Evolutionary conservation across 2,329 filamentous ascomycete species (phyloP), one percentile per base, ranked within the genome.

Genomic region (Ceratocystis albifundus): DNA sequence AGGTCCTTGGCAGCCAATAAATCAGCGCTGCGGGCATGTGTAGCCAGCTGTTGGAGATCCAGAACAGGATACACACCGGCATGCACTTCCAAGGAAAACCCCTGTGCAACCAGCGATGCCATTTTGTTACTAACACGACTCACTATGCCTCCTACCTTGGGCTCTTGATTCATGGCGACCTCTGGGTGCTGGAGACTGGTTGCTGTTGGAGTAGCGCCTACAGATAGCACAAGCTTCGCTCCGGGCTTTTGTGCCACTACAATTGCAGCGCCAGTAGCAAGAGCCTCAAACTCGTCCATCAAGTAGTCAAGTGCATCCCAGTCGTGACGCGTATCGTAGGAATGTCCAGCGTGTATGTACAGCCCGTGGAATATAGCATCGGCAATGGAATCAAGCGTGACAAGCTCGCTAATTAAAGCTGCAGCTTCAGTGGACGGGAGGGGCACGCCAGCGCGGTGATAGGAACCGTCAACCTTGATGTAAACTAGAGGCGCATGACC

Each of bases 1-100:
- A 93, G 80, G 70, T 86, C 82, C 2, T 78, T 74, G 69, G 79
- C 79, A 15, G 78, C 79, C 6, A 84, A 76, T 4, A 71, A 74
- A 25, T 72, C 72, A 12, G 72, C 69, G 68, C 78, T 70, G 63
- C 76, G 72, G 3, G 88, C 85, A 71, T 87, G 83, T 0, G 88
- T 89, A 0, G 88, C 85, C 1, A 93, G 78, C 74, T 94, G 89
- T 73, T 94, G 89, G 71, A 92, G 78, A 73, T 94, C 89, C 7
- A 93, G 80, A 2, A 85, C 79, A 0, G 88, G 84, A 72, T 92
- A 93, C 1, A 89, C 87, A 36, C 88, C 88, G 0, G 88, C 88
- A 73, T 92, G 89, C 1, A 90, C 77, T 72, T 91, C 88, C 30
- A 90, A 78, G 10, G 70, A 71, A 17, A 66, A 66, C 1, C 61